A percentile compares a stretch with the other conserved stretches of the same genome.
Evolutionary conservation across 2,329 filamentous ascomycete genomes (phyloP).

Genomic region (Immersiporthe knoxdaviesiana): DNA sequence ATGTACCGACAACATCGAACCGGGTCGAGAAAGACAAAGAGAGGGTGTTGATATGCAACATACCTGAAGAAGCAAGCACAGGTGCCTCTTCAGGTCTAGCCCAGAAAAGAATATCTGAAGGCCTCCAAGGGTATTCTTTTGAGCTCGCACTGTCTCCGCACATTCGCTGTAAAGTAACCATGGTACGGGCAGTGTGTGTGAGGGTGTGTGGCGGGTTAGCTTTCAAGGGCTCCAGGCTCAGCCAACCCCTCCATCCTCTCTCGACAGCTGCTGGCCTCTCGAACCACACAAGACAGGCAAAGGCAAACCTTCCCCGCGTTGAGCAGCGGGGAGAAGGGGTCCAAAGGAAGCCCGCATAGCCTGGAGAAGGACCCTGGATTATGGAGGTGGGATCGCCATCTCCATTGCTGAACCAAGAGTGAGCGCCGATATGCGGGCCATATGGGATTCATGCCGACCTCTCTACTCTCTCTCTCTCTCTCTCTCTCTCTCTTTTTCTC

Average conservation of each 20-base stretch:
- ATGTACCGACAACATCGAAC: constrained; percentile 8
- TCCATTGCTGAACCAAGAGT: not conserved
- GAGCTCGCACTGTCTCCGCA: constrained; percentile 23
- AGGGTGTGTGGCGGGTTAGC: not conserved
- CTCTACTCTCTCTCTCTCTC: no score
- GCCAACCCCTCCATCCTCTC: not conserved
- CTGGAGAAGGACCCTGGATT: not conserved
- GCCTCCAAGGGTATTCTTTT: not conserved
- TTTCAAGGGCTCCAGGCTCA: not conserved
- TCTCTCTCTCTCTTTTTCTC: not conserved
- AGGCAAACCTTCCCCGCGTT: not conserved
- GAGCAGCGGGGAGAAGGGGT: no score
- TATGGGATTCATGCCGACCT: not conserved
- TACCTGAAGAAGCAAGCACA: constrained; percentile 24
- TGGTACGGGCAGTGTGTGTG: not conserved
- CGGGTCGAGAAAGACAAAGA: not conserved
- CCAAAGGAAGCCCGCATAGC: not conserved
- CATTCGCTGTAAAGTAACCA: constrained; percentile 12
- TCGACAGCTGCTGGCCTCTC: not conserved
- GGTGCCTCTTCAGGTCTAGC: constrained; percentile 24
- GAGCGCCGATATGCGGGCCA: not conserved
- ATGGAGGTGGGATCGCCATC: not conserved
- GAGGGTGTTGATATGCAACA: constrained; percentile 6
- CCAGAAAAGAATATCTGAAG: constrained; percentile 7
- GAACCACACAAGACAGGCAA: not conserved